A percentile compares a stretch with the other conserved stretches of the same genome.
phyloP scores from a whole-genome alignment of 768 basidiomycete species.

The Leccinum subgranulosum region DNA sequence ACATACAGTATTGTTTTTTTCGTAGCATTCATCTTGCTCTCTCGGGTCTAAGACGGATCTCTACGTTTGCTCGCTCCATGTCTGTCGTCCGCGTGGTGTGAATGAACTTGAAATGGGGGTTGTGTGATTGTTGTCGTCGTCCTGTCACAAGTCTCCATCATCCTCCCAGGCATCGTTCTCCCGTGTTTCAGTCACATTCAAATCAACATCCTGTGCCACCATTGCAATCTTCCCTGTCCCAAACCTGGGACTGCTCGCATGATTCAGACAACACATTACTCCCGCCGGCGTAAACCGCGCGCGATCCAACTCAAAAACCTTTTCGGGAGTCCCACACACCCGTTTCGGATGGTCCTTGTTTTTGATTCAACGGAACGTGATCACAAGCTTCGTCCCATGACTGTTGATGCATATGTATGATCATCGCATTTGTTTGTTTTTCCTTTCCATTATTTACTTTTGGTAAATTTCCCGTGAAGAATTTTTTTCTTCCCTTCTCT shows the following conservation, averaged over 20 bases:
- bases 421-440: slow-evolving; percentile 6
- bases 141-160: slow-evolving; percentile 13
- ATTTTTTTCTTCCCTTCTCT: slow-evolving; percentile 1
- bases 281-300: slow-evolving; percentile 10
- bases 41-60: slow-evolving; percentile 33
- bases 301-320: background rate
- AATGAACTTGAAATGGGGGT: background rate
- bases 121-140: slow-evolving; percentile 1
- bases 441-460: slow-evolving; percentile 17
- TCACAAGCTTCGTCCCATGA: slow-evolving; percentile 1
- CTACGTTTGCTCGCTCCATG: slow-evolving; percentile 25
- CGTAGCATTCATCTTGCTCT: slow-evolving; percentile 15
- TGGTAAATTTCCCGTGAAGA: slow-evolving; percentile 18
- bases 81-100: slow-evolving; percentile 19
- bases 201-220: slow-evolving; percentile 2
- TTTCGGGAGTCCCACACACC: background rate
- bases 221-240: slow-evolving; percentile 1
- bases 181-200: slow-evolving; percentile 22
- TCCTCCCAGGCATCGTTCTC: slow-evolving; percentile 16
- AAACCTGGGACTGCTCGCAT: slow-evolving; percentile 5
- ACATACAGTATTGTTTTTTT: slow-evolving; percentile 25
- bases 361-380: background rate
- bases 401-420: background rate
- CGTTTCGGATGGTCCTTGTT: slow-evolving; percentile 10
- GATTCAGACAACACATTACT: slow-evolving; percentile 8